These are phyloP conservation scores for Phytophthora foliorum DNA, from an alignment of 352 stramenopile genomes.

Conservation along the genomic window DNA sequence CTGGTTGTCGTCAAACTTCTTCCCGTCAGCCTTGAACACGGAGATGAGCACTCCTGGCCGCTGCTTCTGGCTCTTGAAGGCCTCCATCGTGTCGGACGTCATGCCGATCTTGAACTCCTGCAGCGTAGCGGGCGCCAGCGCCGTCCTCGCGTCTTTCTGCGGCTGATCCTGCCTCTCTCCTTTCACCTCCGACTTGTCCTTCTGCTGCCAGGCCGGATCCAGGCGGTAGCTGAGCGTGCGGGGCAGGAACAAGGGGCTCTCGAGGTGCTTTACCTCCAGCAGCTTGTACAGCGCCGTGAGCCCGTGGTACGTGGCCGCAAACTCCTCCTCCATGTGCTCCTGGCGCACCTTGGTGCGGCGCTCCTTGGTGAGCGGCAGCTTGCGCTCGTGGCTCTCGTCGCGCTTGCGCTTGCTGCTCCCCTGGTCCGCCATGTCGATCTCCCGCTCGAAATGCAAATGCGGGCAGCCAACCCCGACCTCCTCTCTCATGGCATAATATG, in stretches of 20 bases:
- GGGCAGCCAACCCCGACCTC: conserved; percentile 29
- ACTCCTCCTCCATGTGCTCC: conserved; percentile 86
- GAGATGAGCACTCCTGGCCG: conserved; percentile 66
- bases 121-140: conserved; percentile 45
- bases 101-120: conserved; percentile 76
- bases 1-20: conserved; percentile 62
- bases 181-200: conserved; percentile 20
- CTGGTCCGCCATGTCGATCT: conserved; percentile 33
- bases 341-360: conserved; percentile 64
- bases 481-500: conserved; percentile 15
- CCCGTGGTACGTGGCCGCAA: conserved; percentile 79
- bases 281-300: conserved; percentile 88
- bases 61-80: conserved; percentile 67
- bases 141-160: conserved; percentile 1
- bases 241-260: conserved; percentile 79
- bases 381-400: conserved; percentile 60
- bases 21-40: conserved; percentile 55
- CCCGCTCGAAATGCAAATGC: conserved; percentile 22
- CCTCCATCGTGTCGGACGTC: conserved; percentile 68
- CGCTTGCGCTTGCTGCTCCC: conserved; percentile 71
- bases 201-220: conserved; percentile 40
- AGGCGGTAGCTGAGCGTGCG: conserved; percentile 84
- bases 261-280: conserved; percentile 78
- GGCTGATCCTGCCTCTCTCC: conserved; percentile 3
- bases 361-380: conserved; percentile 37